Conservation (phyloP, 2,329 filamentous ascomycete genomes). For the Clonostachys byssicola region DNA sequence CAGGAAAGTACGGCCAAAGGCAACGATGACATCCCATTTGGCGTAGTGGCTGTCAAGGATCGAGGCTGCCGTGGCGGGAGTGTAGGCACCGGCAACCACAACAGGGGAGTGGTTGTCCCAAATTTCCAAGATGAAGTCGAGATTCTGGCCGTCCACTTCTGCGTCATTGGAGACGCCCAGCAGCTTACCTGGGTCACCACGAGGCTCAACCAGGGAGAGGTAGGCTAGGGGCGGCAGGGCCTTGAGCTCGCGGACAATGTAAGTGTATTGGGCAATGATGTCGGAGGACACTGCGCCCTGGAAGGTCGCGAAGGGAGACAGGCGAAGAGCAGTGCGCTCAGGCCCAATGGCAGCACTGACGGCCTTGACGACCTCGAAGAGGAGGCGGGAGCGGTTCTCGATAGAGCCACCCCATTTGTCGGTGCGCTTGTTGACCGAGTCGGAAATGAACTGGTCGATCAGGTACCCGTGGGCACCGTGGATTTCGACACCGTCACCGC, state of each 20-base stretch:
- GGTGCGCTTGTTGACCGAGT: constrained; percentile 34
- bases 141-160: not conserved
- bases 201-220: constrained; percentile 50
- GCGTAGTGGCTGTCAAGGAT: not conserved
- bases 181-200: constrained; percentile 7
- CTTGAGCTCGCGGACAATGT: constrained; percentile 44
- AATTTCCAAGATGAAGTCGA: constrained; percentile 16
- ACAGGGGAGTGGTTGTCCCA: constrained; percentile 47
- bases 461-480: constrained; percentile 57
- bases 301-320: constrained; percentile 44
- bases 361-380: constrained; percentile 44
- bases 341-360: constrained; percentile 37
- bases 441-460: constrained; percentile 33
- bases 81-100: constrained; percentile 50
- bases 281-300: constrained; percentile 45
- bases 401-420: constrained; percentile 26
- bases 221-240: constrained; percentile 36
- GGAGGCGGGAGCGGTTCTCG: constrained; percentile 39
- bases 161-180: constrained; percentile 25
- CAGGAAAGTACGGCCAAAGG: constrained; percentile 21
- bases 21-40: constrained; percentile 31
- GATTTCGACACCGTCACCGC: constrained; percentile 64
- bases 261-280: constrained; percentile 47
- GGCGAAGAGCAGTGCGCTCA: constrained; percentile 36
- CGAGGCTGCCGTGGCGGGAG: constrained; percentile 40